Percentiles rank a stretch among this genome's conserved stretches.
phyloP scores from a whole-genome alignment of 2,329 filamentous ascomycete genomes.

The Penicillium sp. region DNA sequence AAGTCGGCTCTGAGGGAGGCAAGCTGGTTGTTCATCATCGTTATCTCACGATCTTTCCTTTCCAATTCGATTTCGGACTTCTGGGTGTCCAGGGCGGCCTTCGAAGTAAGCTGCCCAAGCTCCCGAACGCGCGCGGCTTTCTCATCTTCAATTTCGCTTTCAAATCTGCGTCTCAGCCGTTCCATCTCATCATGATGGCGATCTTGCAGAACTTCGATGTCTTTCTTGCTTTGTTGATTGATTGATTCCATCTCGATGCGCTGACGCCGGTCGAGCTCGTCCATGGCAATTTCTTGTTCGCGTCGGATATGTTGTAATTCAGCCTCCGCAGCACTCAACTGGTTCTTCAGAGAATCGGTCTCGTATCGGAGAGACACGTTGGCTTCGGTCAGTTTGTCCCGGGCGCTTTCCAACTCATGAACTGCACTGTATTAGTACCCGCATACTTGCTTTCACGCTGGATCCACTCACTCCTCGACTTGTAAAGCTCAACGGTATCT shows the following conservation, averaged over 20 bases:
- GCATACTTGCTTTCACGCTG: not conserved
- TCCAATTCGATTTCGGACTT: constrained; percentile 44
- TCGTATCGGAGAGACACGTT: constrained; percentile 61
- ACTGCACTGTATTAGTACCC: constrained; percentile 38
- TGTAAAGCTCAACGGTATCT: constrained; percentile 68
- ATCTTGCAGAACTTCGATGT: constrained; percentile 55
- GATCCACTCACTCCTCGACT: constrained; percentile 60
- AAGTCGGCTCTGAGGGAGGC: constrained; percentile 46
- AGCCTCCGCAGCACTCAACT: constrained; percentile 46
- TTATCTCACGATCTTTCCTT: constrained; percentile 52
- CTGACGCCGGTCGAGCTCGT: constrained; percentile 51
- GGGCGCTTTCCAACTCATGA: constrained; percentile 52
- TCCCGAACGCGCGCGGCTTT: constrained; percentile 35
- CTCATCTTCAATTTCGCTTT: constrained; percentile 64
- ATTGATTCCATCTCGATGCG: constrained; percentile 41
- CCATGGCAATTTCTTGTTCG: constrained; percentile 49
- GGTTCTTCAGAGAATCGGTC: constrained; percentile 57
- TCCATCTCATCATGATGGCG: constrained; percentile 65
- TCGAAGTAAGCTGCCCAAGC: constrained; percentile 34
- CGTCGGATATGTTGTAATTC: constrained; percentile 51
- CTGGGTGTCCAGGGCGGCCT: constrained; percentile 37
- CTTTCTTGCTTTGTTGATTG: constrained; percentile 44
- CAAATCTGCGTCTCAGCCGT: constrained; percentile 57
- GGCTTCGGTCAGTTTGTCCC: constrained; percentile 46
- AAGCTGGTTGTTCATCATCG: constrained; percentile 40